These are phyloP conservation scores for Phellopilus nigrolimitatus DNA, from an alignment of 1,284 basidiomycete genomes.

Conservation along the genomic window DNA sequence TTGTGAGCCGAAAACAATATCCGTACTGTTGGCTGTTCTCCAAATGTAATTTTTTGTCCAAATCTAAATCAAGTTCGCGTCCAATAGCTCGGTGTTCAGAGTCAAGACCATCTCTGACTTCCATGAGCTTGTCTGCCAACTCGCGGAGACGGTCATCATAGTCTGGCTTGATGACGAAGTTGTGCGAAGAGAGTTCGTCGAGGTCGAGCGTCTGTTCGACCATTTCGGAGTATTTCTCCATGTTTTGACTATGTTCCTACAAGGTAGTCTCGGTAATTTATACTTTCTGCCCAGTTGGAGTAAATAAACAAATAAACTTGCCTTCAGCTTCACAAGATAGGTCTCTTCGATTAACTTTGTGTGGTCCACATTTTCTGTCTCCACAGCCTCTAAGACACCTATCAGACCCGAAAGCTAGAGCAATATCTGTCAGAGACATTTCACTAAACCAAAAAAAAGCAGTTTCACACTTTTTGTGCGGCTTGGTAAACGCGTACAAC, in stretches of 20 bases:
- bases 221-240: slow-evolving; percentile 86
- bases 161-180: slow-evolving; percentile 91
- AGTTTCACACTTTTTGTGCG: slow-evolving; percentile 48
- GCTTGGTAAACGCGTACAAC: slow-evolving; percentile 97
- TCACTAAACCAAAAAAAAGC: neutral
- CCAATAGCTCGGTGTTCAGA: slow-evolving; percentile 76
- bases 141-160: slow-evolving; percentile 76
- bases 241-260: slow-evolving; percentile 58
- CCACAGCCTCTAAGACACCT: slow-evolving; percentile 51
- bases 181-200: slow-evolving; percentile 77
- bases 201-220: slow-evolving; percentile 96
- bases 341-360: slow-evolving; percentile 59
- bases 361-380: slow-evolving; percentile 44
- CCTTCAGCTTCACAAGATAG: slow-evolving; percentile 62
- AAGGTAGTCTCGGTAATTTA: neutral
- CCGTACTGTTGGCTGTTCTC: slow-evolving; percentile 92
- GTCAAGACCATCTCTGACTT: slow-evolving; percentile 80
- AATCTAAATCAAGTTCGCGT: slow-evolving; percentile 75
- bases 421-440: neutral
- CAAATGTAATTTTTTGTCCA: slow-evolving; percentile 94
- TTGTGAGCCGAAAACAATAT: slow-evolving; percentile 91
- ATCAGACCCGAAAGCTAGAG: slow-evolving; percentile 74
- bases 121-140: slow-evolving; percentile 64
- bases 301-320: slow-evolving; percentile 28
- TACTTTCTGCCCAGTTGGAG: neutral